A percentile compares a stretch with the other conserved stretches of the same genome.
Conservation (phyloP, 2,329 filamentous ascomycete species). For the Colletotrichum shisoi region DNA sequence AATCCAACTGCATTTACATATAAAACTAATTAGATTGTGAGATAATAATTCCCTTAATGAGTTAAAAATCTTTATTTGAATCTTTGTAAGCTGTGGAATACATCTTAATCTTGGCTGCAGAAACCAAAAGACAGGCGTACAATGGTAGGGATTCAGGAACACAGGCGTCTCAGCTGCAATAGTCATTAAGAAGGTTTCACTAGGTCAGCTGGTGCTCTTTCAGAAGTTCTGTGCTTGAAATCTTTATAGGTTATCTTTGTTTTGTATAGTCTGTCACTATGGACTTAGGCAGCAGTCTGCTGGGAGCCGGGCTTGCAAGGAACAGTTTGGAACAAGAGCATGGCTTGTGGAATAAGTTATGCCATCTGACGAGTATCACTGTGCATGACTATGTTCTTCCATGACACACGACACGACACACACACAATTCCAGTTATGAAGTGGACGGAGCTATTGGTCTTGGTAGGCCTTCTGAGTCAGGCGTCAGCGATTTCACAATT, state of each 20-base stretch:
- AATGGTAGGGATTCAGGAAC: not conserved
- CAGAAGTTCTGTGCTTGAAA: not conserved
- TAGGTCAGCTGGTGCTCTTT: not conserved
- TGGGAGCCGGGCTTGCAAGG: not conserved
- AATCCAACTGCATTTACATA: too few species aligned
- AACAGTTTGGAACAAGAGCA: too few species aligned
- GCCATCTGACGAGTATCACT: not conserved
- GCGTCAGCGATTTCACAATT: not conserved
- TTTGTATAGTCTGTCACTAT: too few species aligned
- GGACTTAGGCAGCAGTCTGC: not conserved
- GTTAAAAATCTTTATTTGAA: not conserved
- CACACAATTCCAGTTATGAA: not conserved
- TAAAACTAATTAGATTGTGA: not conserved
- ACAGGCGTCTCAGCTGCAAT: constrained; percentile 18
- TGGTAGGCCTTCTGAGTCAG: not conserved
- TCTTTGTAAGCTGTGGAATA: not conserved
- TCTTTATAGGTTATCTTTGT: not conserved
- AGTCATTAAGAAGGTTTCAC: not conserved
- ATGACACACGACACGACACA: too few species aligned
- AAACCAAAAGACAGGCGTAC: not conserved
- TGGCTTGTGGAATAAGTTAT: not conserved
- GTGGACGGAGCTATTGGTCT: not conserved
- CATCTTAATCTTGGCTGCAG: constrained; percentile 17
- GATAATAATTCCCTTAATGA: not conserved
- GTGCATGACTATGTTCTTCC: not conserved